A percentile compares a stretch with the other conserved stretches of the same genome.
Conservation (phyloP, 768 basidiomycete species). For the Gyrodon lividus region DNA sequence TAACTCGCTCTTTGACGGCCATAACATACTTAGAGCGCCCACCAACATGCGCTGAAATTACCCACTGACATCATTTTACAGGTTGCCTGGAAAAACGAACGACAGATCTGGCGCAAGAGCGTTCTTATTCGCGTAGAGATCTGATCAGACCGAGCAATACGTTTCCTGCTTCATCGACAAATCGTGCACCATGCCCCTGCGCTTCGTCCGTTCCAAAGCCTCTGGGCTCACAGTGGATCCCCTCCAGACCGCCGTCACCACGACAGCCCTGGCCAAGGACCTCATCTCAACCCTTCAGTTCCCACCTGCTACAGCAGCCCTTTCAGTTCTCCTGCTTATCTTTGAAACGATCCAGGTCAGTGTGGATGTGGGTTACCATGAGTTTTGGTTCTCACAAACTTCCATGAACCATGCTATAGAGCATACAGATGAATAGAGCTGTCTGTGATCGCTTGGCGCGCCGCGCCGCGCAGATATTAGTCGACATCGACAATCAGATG, state of each 20-base stretch:
- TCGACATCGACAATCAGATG: slow-evolving; percentile 47
- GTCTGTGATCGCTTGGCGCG: slow-evolving; percentile 40
- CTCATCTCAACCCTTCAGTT: slow-evolving; percentile 37
- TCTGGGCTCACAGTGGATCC: slow-evolving; percentile 19
- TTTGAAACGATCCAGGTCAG: slow-evolving; percentile 46
- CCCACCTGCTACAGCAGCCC: slow-evolving; percentile 42
- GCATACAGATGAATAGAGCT: slow-evolving; percentile 37
- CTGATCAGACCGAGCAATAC: neutral
- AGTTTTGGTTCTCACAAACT: neutral
- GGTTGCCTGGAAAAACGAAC: too few species aligned
- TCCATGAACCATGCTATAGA: slow-evolving; percentile 12
- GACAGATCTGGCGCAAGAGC: too few species aligned
- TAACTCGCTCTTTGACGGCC: too few species aligned
- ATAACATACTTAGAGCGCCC: neutral
- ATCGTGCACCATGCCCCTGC: slow-evolving; percentile 33
- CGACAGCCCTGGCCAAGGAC: slow-evolving; percentile 30
- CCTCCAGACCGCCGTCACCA: slow-evolving; percentile 31
- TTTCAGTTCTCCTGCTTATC: slow-evolving; percentile 41
- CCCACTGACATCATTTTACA: neutral
- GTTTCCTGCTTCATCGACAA: neutral
- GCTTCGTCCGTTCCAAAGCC: slow-evolving; percentile 27
- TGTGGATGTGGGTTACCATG: neutral
- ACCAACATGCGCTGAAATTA: neutral
- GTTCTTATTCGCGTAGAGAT: too few species aligned
- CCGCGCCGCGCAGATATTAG: slow-evolving; percentile 41